Evolutionary conservation across 768 basidiomycete species (phyloP), one percentile per base, ranked within the genome.

Genomic region (Dioszegia crocea): DNA sequence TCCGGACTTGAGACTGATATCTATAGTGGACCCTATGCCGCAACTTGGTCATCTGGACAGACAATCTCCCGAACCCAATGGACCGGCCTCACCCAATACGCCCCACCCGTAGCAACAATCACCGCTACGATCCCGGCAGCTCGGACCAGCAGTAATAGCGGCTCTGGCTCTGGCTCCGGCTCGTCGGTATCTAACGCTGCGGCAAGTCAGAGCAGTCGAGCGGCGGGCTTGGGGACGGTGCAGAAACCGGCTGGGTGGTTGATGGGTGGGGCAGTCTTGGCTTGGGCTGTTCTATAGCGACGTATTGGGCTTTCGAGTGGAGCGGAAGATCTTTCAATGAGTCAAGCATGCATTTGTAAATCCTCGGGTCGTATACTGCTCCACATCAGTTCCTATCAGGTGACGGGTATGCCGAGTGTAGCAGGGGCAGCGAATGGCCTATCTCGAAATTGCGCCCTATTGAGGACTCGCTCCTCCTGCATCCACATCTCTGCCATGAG

Each of bases 11-110:
- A 31, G n/a, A 14, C 26, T 27, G 36, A 50, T n/a, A n/a, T 10
- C 17, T 1, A 6, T 21, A 57, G 60, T 4, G 60, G 60, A 4
- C 60, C 56, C 12, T 57, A 62, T 41, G 33, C 55, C 41, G 57
- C 60, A 12, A n/a, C 38, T n/a, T 62, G 55, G 55, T 46, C 49
- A 4, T 5, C 11, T 9, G 39, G 45, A 9, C 27, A 60, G 36
- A 54, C 59, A 1, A 38, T 60, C 19, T 24, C 31, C 30, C 24
- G 43, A 14, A 21, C 59, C 3, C 21, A 21, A 19, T 60, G 59
- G 59, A 60, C 59, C 4, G 59, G 52, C 36, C 56, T 57, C 17
- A 29, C 49, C 3, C 19, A 48, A 19, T 57, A 57, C 30, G 11
- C 54, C 12, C 21, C 27, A 11, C 54, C 54, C 4, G 19, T 21